Evolutionary conservation across 768 basidiomycete genomes (phyloP), one percentile per base, ranked within the genome.

Genomic region (Thelephora aurantiotincta): DNA sequence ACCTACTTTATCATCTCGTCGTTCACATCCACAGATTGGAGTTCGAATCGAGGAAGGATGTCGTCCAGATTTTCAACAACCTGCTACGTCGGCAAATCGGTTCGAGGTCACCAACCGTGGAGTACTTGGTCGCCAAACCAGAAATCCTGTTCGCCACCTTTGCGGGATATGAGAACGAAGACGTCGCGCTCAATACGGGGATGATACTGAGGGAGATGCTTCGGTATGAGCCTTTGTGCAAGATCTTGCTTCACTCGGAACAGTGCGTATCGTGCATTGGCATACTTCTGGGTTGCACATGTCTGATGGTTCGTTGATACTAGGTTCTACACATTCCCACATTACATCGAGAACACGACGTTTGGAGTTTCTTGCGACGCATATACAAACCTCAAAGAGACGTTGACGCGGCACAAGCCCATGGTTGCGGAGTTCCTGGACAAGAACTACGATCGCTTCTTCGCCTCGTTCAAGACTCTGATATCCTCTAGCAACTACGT

Each of bases 321-420:
- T 61, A 94, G 93, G 58, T 97, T 99, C 65, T 98, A 98, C 70
- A 83, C 78, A 51, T 99, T 92, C 66, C 89, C 93, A 16, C 80
- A 88, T 58, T 93, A 92, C 64, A 97, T 99, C 58, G 96, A 99
- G 68, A 82, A 85, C 23, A 94, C 93, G 3, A 96, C 93, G 16
- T 99, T 99, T 59, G 94, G 96, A 6, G 90, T 97, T 51, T 97
- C 94, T 0, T 97, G 93, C 54, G 96, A 98, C 61, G 94, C 94
- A 3, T 96, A 96, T 57, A 87, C 89, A 13, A 98, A 96, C 62
- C 74, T 98, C 62, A 98, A 97, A 73, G 96, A 98, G 66, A 93
- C 89, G 4, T 70, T 99, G 34, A 98, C 96, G 20, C 76, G 89
- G 52, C 96, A 99, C 64, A 99, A 98, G 62, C 77, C 90, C 5